Base-by-base conservation (phyloP, 2,329 filamentous ascomycete species). In the Diplodia scrobiculata region DNA sequence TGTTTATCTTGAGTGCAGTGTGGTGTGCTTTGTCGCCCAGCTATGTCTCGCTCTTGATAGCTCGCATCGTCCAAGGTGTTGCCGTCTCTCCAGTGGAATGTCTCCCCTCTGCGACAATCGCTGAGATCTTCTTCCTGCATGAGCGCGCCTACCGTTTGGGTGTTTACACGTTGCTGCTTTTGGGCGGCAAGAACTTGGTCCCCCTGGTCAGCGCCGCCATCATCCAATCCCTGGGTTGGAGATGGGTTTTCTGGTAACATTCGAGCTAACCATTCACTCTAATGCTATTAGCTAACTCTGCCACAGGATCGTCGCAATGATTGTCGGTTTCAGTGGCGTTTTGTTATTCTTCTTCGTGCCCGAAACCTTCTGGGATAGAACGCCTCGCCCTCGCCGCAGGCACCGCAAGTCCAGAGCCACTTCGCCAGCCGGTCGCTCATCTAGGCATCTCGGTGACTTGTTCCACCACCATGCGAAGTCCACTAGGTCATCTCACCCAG, bases 101-200 rank as follows among this genome's bases (percentile, higher is more conserved):
- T 73, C 83, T 98, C 34, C 94, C 94, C 0, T 96, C 92, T 4
- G 93, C 94, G 17, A 97, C 92, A 0, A 94, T 98, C 72, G 92
- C 93, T 3, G 94, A 98, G 77, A 97, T 98, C 68, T 98, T 93
- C 81, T 97, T 97, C 74, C 82, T 98, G 21, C 94, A 98, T 72
- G 94, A 98, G 79, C 85, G 94, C 68, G 94, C 94, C 0, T 98
- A 93, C 75, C 89, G 94, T 4, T 87, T 98, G 52, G 95, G 95
- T 10, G 92, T 98, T 27, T 98, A 98, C 74, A 97, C 93, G 0
- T 79, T 98, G 21, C 81, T 98, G 5, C 83, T 98, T 13, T 84
- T 98, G 0, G 91, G 93, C 14, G 92, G 93, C 59, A 97, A 97
- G 82, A 98, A 97, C 71, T 75, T 98, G 69, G 84, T 97, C 4